These are phyloP conservation scores for Aspergillus bombycis DNA, from an alignment of 2,329 filamentous ascomycete species.

Conservation along the genomic window DNA sequence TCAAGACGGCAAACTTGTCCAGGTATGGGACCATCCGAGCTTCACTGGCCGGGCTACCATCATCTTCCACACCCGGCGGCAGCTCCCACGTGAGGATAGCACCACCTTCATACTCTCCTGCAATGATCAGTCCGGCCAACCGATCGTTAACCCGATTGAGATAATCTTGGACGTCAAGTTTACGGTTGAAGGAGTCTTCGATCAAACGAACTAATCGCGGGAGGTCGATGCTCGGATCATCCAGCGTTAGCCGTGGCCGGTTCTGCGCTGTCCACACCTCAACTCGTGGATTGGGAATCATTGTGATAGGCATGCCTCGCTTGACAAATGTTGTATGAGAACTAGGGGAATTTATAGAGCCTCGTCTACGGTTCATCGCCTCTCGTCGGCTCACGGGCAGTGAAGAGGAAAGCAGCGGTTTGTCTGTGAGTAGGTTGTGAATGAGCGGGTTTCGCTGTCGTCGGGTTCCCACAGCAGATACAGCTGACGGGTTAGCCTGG, in stretches of 20 bases:
- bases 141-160: conserved; percentile 76
- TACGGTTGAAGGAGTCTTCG: conserved; percentile 87
- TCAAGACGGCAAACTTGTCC: conserved; percentile 95
- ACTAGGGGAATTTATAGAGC: conserved; percentile 41
- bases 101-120: conserved; percentile 93
- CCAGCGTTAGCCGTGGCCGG: conserved; percentile 67
- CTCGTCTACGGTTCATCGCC: conserved; percentile 31
- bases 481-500: conserved; percentile 31
- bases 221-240: conserved; percentile 81
- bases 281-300: conserved; percentile 72
- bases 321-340: conserved; percentile 81
- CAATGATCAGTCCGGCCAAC: conserved; percentile 89
- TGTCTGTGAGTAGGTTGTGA: conserved; percentile 94
- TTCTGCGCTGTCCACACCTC: conserved; percentile 70
- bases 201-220: conserved; percentile 82
- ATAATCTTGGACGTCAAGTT: conserved; percentile 82
- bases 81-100: conserved; percentile 94
- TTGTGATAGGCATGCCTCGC: conserved; percentile 83
- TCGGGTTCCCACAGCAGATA: conserved; percentile 58
- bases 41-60: conserved; percentile 54
- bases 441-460: conserved; percentile 81
- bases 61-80: conserved; percentile 63
- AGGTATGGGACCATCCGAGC: conserved; percentile 83
- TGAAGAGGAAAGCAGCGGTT: conserved; percentile 89
- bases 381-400: conserved; percentile 71